A percentile compares a stretch with the other conserved stretches of the same genome.
phyloP scores from a whole-genome alignment of 305 asterid genomes.

The Stenogyne calaminthoides region DNA sequence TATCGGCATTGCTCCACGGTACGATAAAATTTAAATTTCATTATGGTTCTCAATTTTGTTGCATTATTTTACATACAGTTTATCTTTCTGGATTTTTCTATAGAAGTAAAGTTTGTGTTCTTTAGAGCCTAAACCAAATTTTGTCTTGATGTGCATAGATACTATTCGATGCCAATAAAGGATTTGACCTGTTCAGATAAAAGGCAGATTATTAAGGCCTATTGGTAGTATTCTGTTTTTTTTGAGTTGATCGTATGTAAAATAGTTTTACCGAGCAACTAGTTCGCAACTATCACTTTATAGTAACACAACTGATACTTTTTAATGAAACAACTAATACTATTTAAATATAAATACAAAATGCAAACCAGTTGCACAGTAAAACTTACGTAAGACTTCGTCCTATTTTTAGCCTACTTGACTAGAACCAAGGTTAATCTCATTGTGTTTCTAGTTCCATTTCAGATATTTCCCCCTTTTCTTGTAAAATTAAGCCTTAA shows the following conservation, averaged over 20 bases:
- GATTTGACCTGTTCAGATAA: background rate
- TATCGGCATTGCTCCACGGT: conserved; percentile 66
- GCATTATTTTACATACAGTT: background rate
- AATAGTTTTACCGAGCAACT: background rate
- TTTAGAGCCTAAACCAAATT: background rate
- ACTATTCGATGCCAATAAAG: background rate
- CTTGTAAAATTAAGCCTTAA: background rate
- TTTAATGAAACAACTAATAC: background rate
- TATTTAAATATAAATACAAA: no score
- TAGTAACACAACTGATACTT: background rate
- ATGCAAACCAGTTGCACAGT: no score
- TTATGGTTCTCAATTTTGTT: background rate
- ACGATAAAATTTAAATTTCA: conserved; percentile 8
- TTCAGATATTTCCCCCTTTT: background rate
- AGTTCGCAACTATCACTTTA: background rate
- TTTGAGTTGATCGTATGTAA: background rate
- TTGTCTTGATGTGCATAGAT: background rate
- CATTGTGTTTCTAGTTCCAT: background rate
- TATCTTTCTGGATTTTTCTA: background rate
- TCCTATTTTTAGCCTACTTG: background rate
- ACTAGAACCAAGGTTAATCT: background rate
- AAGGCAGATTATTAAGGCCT: background rate
- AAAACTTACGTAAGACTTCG: no score
- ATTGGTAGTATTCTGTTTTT: background rate
- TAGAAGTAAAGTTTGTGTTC: background rate